Conservation (phyloP, 1,284 basidiomycete species). For the Ganoderma multipileum region DNA sequence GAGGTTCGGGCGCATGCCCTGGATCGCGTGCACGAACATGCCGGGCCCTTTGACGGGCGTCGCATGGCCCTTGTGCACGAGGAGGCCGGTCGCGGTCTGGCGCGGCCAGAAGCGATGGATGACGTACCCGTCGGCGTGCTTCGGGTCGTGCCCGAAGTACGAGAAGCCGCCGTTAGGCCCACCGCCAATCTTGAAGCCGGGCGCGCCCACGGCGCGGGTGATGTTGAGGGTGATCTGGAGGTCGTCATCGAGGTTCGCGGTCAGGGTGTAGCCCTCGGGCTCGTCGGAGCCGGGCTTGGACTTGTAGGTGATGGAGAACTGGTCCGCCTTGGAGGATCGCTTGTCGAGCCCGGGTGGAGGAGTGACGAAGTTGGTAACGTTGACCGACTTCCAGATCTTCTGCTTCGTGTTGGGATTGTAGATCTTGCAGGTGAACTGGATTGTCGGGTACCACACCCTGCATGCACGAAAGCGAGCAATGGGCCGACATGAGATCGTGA, state of each 20-base stretch:
- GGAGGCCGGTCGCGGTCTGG: slow-evolving; percentile 67
- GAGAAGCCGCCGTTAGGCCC: slow-evolving; percentile 90
- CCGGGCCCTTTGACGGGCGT: slow-evolving; percentile 78
- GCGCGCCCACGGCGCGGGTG: slow-evolving; percentile 69
- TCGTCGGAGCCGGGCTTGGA: slow-evolving; percentile 67
- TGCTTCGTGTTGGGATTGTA: slow-evolving; percentile 84
- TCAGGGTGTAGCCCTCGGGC: slow-evolving; percentile 82
- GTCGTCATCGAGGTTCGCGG: slow-evolving; percentile 82
- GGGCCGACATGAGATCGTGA: slow-evolving; percentile 1
- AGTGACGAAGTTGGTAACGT: slow-evolving; percentile 85
- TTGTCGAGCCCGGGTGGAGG: slow-evolving; percentile 82
- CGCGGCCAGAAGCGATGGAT: slow-evolving; percentile 94
- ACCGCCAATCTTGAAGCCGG: slow-evolving; percentile 93
- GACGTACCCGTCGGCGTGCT: slow-evolving; percentile 87
- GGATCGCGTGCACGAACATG: slow-evolving; percentile 96
- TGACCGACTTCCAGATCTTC: slow-evolving; percentile 89
- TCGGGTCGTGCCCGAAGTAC: slow-evolving; percentile 83
- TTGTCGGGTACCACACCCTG: slow-evolving; percentile 91
- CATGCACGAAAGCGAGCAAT: slow-evolving; percentile 7
- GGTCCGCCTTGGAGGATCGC: slow-evolving; percentile 88
- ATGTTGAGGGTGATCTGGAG: slow-evolving; percentile 85
- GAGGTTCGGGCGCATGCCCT: slow-evolving; percentile 97
- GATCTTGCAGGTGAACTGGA: slow-evolving; percentile 95
- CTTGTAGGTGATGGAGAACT: slow-evolving; percentile 85
- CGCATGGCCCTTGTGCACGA: slow-evolving; percentile 78